Base-by-base conservation (phyloP, 371 early-diverging fungal genomes). In the Phascolomyces articulosus region DNA sequence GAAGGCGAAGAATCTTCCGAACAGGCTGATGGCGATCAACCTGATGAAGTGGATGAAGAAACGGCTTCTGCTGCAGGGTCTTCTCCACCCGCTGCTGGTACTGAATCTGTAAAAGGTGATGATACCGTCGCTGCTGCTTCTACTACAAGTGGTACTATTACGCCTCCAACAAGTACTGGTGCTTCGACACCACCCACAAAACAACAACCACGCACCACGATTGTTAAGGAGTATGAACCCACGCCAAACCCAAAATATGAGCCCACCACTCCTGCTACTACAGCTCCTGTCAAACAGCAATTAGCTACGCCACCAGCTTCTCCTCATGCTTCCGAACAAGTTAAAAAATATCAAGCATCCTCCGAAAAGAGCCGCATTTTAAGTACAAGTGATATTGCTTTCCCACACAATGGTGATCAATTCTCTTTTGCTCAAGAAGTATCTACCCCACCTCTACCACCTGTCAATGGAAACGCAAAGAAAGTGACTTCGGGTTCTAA, bases 371-470 rank as follows among this genome's bases (percentile, higher is more conserved):
- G 31, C 23, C 26, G 53, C 1, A 8, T 63, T 40, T 56, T 63
- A 13, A 34, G 23, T 15, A 31, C 27, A 16, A 49, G 26, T 26
- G 60, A 65, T 15, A n/a, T 65, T 60, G 59, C 54, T 4, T 65
- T 65, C 28, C 28, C 65, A 15, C 65, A 65, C 55, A 55, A 65
- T 60, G 60, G 57, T 31, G 57, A 56, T 4, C 59, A 55, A 18
- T 65, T 65, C 24, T 65, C 65, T 7, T 20, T 65, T 51, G 13
- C 54, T 34, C 21, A 29, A 40, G 55, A 31, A 38, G 31, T 40
- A 20, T 20, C 40, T 27, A 16, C 40, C 29, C 47, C 55, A 47
- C 54, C 34, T 41, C 26, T 53, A 26, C 60, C 31, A 38, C 54
- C 59, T 8, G 26, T 3, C 23, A 65, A 48, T 27, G 31, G 40